A percentile compares a stretch with the other conserved stretches of the same genome.
Conservation (phyloP, 2,329 filamentous ascomycete genomes). For the Cladosporium oxysporum region DNA sequence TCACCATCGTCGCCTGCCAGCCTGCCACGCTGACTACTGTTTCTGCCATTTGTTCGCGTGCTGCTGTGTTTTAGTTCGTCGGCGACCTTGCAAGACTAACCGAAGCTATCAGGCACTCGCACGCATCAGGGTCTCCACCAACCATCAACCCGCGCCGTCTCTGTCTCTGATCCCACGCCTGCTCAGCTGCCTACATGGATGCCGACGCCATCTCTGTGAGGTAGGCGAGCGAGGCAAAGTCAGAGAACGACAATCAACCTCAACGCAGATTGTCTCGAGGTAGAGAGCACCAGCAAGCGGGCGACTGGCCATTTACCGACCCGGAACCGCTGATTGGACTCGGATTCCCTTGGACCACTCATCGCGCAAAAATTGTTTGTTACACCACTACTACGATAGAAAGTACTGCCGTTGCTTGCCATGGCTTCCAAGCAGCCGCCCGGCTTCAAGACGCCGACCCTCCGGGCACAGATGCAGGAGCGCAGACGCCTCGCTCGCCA, state of each 20-base stretch:
- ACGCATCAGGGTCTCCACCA: not conserved
- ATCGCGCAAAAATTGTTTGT: not conserved
- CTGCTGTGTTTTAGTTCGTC: slow-evolving; percentile 11
- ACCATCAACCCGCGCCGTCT: not conserved
- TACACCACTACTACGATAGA: not conserved
- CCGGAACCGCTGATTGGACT: slow-evolving; percentile 12
- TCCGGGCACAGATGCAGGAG: slow-evolving; percentile 5
- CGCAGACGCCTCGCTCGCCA: slow-evolving; percentile 4
- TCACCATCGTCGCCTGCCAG: not conserved
- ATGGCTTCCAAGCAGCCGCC: slow-evolving; percentile 10
- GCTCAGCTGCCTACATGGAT: slow-evolving; percentile 16
- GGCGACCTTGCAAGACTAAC: slow-evolving; percentile 14
- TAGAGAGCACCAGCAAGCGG: slow-evolving; percentile 4
- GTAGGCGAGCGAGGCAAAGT: slow-evolving; percentile 4
- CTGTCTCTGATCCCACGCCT: not conserved
- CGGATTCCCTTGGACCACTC: not conserved
- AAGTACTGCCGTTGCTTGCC: not conserved
- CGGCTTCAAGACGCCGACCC: not conserved
- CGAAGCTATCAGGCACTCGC: slow-evolving; percentile 14
- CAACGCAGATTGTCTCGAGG: slow-evolving; percentile 14
- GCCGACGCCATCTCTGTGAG: not conserved
- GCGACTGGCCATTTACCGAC: not conserved
- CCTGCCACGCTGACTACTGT: not conserved
- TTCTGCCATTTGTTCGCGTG: slow-evolving; percentile 13
- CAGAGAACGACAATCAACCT: slow-evolving; percentile 6